Conservation (phyloP, 768 basidiomycete species). For the Phlebiopsis flavidoalba region DNA sequence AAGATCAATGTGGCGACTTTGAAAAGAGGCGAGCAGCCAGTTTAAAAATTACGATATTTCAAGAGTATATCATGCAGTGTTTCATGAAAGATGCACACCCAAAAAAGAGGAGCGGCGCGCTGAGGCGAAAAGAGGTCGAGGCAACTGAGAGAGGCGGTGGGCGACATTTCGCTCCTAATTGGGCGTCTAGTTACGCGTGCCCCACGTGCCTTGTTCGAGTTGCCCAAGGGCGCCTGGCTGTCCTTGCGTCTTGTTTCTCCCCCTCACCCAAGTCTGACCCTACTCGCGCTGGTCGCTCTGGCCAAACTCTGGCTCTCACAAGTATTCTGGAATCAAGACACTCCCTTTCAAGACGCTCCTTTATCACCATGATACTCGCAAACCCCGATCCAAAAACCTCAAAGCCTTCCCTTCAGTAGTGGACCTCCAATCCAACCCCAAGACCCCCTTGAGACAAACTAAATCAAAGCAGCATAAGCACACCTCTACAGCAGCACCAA, state of each 20-base stretch:
- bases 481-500: constrained; percentile 1
- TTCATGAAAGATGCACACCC: not conserved
- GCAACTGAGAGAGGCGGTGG: not conserved
- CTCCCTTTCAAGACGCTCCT: constrained; percentile 16
- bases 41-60: not conserved
- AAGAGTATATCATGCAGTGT: not conserved
- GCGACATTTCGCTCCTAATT: constrained; percentile 1
- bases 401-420: not conserved
- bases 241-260: not conserved
- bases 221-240: not conserved
- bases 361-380: constrained; percentile 1
- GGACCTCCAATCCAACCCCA: not conserved
- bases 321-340: not conserved
- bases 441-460: not conserved
- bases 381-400: not conserved
- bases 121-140: not conserved
- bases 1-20: not conserved
- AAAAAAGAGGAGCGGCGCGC: not conserved
- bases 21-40: not conserved
- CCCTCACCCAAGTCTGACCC: not conserved
- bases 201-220: constrained; percentile 6
- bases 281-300: constrained; percentile 11
- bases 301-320: not conserved
- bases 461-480: not conserved
- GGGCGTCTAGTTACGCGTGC: constrained; percentile 5